Evolutionary conservation across 306 rosid species (phyloP).

Genomic region (Arachis stenosperma): DNA sequence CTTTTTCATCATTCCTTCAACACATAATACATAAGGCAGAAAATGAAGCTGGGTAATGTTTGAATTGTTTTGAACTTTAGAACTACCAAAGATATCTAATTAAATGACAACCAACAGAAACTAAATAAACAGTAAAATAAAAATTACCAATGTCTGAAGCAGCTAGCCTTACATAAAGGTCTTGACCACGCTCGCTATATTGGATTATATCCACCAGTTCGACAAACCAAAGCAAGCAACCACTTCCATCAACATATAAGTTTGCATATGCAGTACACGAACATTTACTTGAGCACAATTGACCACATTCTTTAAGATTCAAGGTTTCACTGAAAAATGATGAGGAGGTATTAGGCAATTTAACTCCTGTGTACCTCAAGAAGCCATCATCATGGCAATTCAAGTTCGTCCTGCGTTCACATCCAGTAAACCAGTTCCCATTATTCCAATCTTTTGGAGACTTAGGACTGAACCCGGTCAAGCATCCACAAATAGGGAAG

Average conservation of each 20-base stretch:
- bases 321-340: conserved; percentile 19
- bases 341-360: conserved; percentile 37
- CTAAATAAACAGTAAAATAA: too few species aligned
- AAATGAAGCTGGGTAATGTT: neutral
- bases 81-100: neutral
- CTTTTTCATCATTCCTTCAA: neutral
- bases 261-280: conserved; percentile 25
- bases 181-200: too few species aligned
- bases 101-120: neutral
- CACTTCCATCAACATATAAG: conserved; percentile 1
- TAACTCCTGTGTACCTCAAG: neutral
- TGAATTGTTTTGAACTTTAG: neutral
- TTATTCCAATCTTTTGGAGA: neutral
- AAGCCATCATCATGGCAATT: conserved; percentile 20
- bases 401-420: neutral
- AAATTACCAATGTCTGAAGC: too few species aligned
- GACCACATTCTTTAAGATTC: neutral
- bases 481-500: neutral
- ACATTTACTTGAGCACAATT: conserved; percentile 24
- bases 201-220: too few species aligned
- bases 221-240: too few species aligned
- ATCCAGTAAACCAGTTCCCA: neutral
- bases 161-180: too few species aligned
- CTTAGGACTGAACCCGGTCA: conserved; percentile 7
- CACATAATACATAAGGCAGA: neutral